These are phyloP conservation scores for Centella asiatica DNA, from an alignment of 129 eudicot genomes.

Conservation along the genomic window DNA sequence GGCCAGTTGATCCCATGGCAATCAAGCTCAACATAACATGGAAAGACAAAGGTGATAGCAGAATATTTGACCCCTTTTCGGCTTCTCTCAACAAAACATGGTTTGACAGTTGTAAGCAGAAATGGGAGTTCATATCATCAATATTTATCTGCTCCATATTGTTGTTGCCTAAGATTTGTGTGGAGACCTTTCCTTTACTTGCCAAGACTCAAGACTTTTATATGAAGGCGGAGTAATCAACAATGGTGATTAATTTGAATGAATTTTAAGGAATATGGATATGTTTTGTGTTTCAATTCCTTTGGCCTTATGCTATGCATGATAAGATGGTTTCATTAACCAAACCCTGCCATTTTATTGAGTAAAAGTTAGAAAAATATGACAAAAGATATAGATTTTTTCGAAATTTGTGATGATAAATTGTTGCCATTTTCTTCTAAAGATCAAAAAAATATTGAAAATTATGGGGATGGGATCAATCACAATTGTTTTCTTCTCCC, in stretches of 20 bases:
- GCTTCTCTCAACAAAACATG: not conserved
- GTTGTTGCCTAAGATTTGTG: not conserved
- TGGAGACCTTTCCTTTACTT: no score
- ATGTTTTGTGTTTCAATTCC: not conserved
- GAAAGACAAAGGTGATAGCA: constrained; percentile 3
- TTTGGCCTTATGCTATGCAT: not conserved
- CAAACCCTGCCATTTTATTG: not conserved
- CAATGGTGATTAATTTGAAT: not conserved
- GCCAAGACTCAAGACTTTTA: no score
- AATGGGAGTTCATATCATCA: not conserved
- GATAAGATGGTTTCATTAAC: not conserved
- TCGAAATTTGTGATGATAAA: no score
- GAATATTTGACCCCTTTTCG: constrained; percentile 7
- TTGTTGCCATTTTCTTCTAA: no score
- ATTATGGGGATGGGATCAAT: no score
- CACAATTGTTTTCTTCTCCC: no score
- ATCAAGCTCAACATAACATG: constrained; percentile 6
- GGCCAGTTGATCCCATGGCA: constrained; percentile 8
- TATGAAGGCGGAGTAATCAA: not conserved
- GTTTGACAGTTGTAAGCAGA: not conserved
- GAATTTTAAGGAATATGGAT: not conserved
- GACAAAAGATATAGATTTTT: no score
- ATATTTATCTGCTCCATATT: not conserved
- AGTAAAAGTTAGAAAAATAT: not conserved
- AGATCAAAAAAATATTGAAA: no score